A percentile compares a stretch with the other conserved stretches of the same genome.
These are phyloP conservation scores for Pyrrhoderma lamaoense DNA, from an alignment of 1,284 basidiomycete genomes.

Conservation along the genomic window DNA sequence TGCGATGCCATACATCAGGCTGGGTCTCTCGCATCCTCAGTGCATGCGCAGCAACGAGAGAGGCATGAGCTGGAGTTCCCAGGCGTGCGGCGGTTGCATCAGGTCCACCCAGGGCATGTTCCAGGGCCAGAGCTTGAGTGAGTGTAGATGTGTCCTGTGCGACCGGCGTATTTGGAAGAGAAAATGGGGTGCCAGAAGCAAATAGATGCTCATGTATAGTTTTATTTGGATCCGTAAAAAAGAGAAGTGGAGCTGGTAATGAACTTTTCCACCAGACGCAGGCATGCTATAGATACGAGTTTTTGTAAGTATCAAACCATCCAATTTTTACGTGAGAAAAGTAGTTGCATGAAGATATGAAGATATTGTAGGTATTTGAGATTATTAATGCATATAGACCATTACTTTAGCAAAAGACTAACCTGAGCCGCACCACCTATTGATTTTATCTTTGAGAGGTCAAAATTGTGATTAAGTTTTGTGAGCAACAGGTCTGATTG, in stretches of 20 bases:
- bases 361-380: background rate
- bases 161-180: conserved; percentile 67
- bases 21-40: conserved; percentile 63
- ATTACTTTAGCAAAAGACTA: background rate
- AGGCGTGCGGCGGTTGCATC: conserved; percentile 68
- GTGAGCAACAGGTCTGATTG: conserved; percentile 60
- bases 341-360: background rate
- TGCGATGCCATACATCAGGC: conserved; percentile 67
- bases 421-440: conserved; percentile 73
- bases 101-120: conserved; percentile 66
- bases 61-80: conserved; percentile 60
- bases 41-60: conserved; percentile 62
- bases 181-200: conserved; percentile 50
- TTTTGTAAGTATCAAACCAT: background rate
- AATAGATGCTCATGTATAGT: conserved; percentile 58
- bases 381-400: background rate
- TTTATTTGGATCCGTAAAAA: conserved; percentile 53
- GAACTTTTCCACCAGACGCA: conserved; percentile 79
- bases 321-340: background rate
- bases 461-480: conserved; percentile 60
- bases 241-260: conserved; percentile 45
- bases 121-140: conserved; percentile 63
- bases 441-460: conserved; percentile 58
- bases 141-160: conserved; percentile 73
- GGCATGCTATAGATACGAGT: conserved; percentile 45